Base-by-base conservation (phyloP, 192 early-diverging fungal genomes). In the Podila horticola region DNA sequence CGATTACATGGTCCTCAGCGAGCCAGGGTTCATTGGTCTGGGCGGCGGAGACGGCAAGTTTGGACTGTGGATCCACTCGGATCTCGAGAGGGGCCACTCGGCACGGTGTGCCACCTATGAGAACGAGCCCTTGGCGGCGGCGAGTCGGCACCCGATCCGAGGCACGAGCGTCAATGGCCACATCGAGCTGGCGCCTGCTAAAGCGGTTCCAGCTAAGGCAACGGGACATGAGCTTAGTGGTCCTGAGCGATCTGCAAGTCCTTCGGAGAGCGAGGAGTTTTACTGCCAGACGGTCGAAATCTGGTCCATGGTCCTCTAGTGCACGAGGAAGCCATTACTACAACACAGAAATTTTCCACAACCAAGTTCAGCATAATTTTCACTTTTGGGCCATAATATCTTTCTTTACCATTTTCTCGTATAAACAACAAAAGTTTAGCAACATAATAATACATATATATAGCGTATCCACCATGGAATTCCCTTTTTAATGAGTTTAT, bases 31-130 rank as follows among this genome's bases (percentile, higher is more conserved):
- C 77, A 86, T 95, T 15, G 93, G 93, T 20, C 83, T 95, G 63
- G 94, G 94, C 31, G 93, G 94, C 61, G 94, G 90, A 13, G 86
- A 92, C 36, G 94, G 94, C 34, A 89, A 88, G 67, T 90, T 92
- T 83, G 94, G 94, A 0, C 82, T 95, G 22, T 95, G 90, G 91
- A 75, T 95, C 38, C 89, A 95, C 59, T 84, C 87, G 30, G 90
- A 93, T 74, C 86, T 95, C 31, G 83, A 89, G 34, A 86, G 86
- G 33, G 94, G 94, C 2, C 89, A 91, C 68, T 91, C 91, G 2
- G 87, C 86, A 15, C 74, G 79, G 38, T 95, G 93, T 66, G 88
- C 88, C 11, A 94, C 94, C 10, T 95, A 92, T 83, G 90, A 92
- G 68, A 95, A 95, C 65, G 91, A 95, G 48, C 83, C 88, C 11